Conservation (phyloP, 2,329 filamentous ascomycete species). For the Penicillium glabrum region DNA sequence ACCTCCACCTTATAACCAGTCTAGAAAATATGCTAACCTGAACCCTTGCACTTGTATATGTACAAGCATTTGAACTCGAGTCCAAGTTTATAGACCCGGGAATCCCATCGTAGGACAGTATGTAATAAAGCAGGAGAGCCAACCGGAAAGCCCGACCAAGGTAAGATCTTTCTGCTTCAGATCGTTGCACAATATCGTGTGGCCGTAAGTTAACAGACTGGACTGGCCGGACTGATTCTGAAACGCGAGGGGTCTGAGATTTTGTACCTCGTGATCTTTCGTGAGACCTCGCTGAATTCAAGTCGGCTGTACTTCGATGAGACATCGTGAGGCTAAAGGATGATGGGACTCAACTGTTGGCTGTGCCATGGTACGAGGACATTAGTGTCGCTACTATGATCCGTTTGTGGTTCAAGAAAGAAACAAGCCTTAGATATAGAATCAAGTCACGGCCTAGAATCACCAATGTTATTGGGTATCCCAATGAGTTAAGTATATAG, state of each 20-base stretch:
- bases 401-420: not conserved
- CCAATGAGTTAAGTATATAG: not conserved
- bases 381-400: not conserved
- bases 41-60: too few species aligned
- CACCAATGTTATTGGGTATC: not conserved
- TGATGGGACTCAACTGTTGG: not conserved
- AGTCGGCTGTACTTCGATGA: not conserved
- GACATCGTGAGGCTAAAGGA: not conserved
- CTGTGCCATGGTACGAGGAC: not conserved
- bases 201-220: not conserved
- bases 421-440: not conserved
- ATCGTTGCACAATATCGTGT: constrained; percentile 1
- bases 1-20: too few species aligned
- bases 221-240: constrained; percentile 6
- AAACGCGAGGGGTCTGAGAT: constrained; percentile 5
- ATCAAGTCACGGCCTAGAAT: not conserved
- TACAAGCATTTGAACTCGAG: too few species aligned
- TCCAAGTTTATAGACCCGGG: too few species aligned
- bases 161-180: not conserved
- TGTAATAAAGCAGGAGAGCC: not conserved
- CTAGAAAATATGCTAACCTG: too few species aligned
- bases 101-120: not conserved
- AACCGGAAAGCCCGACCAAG: not conserved
- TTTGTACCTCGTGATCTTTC: constrained; percentile 7
- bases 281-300: not conserved